Base-by-base conservation (phyloP, 257 asterid species). In the Petunia secreta region DNA sequence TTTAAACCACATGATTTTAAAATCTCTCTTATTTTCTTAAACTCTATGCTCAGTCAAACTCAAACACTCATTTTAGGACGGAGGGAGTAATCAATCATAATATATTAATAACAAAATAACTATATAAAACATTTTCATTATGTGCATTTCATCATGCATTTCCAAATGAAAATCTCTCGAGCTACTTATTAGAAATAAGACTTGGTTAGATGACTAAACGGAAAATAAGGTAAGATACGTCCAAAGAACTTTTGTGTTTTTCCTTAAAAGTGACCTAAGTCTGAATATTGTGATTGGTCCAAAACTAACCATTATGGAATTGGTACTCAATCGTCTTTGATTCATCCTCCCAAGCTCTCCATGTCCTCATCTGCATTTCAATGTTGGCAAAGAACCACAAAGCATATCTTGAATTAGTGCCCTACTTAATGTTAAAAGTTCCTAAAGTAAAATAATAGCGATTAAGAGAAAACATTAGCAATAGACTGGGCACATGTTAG, bases 311-410 rank as follows among this genome's bases (percentile, higher is more conserved):
- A 43, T 76, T 67, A 62, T 75, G 40, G 63, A 54, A 76, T 14
- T 76, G 84, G 79, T 80, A 84, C 40, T 84, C 82, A 8, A 52
- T 7, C 9, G 66, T 84, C 81, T 53, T 80, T 37, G 84, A 58
- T 43, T 80, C 82, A 55, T 76, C 84, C 79, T 84, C 86, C 86
- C 84, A 68, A 10, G 80, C 43, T 54, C 74, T 84, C 86, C 84
- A 84, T 59, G 63, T 68, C 69, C 84, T 84, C 84, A 84, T 80
- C 84, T 84, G 78, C 86, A 80, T 65, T 40, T 40, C 53, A 65
- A 40, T 14, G 52, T 65, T 2, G 3, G 25, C 3, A 40, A 40
- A 40, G 2, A 48, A 48, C 53, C 53, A 48, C 10, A 48, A 25
- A 48, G 0, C 53, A 7, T 48, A 48, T 40, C 11, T 39, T 40